These are phyloP conservation scores for Sclerotinia glacialis DNA, from an alignment of 2,329 filamentous ascomycete genomes.

Conservation along the genomic window DNA sequence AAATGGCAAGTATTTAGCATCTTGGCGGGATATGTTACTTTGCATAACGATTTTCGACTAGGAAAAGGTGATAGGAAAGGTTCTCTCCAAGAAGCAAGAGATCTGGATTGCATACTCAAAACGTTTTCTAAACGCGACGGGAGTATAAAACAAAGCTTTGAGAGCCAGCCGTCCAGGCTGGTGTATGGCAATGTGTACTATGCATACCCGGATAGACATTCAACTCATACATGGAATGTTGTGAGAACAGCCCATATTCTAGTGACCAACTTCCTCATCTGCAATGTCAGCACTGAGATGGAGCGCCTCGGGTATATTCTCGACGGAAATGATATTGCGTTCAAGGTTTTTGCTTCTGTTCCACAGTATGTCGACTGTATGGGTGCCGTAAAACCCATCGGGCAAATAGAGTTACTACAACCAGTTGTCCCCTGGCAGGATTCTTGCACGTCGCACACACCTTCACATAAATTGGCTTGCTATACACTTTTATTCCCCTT, in stretches of 20 bases:
- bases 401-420: not conserved
- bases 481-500: slow-evolving; percentile 26
- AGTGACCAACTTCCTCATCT: slow-evolving; percentile 19
- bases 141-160: slow-evolving; percentile 14
- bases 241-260: slow-evolving; percentile 21
- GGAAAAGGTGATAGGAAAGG: slow-evolving; percentile 10
- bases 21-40: slow-evolving; percentile 21
- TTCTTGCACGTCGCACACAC: not conserved
- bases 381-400: not conserved
- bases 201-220: slow-evolving; percentile 21
- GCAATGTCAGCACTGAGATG: not conserved
- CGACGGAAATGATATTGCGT: slow-evolving; percentile 15
- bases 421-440: not conserved
- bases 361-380: slow-evolving; percentile 25
- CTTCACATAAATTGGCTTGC: slow-evolving; percentile 12
- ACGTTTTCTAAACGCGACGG: not conserved
- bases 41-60: slow-evolving; percentile 16
- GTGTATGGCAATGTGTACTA: slow-evolving; percentile 18
- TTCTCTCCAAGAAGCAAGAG: not conserved
- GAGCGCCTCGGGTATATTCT: not conserved
- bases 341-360: slow-evolving; percentile 24
- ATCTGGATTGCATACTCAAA: slow-evolving; percentile 21
- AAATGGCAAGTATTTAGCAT: slow-evolving; percentile 21
- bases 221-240: slow-evolving; percentile 24
- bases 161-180: slow-evolving; percentile 6